phyloP scores from a whole-genome alignment of 2,329 filamentous ascomycete genomes.

The Neopestalotiopsis rosae region DNA sequence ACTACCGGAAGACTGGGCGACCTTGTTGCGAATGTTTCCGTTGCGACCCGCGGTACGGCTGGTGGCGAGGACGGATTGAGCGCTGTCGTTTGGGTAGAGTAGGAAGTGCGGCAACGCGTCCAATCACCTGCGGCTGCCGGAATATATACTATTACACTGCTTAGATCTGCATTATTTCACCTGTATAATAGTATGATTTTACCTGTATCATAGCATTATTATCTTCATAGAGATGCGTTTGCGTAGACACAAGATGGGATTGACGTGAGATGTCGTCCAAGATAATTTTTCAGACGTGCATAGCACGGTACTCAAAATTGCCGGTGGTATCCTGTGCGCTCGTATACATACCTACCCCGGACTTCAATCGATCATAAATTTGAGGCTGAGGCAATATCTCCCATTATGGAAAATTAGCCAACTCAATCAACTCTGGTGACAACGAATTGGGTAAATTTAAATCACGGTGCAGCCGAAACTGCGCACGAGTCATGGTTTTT shows the following conservation, averaged over 20 bases:
- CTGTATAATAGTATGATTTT: neutral
- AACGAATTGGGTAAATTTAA: neutral
- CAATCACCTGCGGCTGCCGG: neutral
- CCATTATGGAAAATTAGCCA: neutral
- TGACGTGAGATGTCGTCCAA: neutral
- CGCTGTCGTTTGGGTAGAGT: constrained; percentile 23
- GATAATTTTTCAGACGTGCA: neutral
- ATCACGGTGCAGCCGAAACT: neutral
- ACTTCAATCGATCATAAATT: neutral
- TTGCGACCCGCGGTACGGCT: constrained; percentile 19
- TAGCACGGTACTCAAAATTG: neutral
- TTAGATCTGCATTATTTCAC: neutral
- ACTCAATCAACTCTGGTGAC: neutral
- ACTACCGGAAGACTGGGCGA: constrained; percentile 17
- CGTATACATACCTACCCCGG: neutral
- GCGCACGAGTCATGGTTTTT: neutral
- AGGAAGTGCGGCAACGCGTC: neutral
- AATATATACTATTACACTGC: neutral
- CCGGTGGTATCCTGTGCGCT: neutral
- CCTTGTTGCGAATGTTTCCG: constrained; percentile 18
- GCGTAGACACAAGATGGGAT: neutral
- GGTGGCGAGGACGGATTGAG: constrained; percentile 22
- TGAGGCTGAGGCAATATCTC: neutral
- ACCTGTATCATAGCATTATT: neutral
- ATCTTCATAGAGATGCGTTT: neutral